Conservation (phyloP, 2,329 filamentous ascomycete genomes). For the Pseudocercospora vitis region DNA sequence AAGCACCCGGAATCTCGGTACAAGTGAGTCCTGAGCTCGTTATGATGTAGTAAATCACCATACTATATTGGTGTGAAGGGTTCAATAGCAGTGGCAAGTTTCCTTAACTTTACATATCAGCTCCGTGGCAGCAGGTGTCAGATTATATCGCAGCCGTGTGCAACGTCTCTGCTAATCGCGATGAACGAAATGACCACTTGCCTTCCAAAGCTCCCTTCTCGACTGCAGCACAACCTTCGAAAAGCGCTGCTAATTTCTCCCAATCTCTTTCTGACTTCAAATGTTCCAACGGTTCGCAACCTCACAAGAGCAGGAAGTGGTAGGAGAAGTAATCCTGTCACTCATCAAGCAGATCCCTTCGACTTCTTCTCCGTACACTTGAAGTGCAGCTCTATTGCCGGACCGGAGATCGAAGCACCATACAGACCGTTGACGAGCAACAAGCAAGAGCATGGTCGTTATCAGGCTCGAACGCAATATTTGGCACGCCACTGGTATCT, state of each 20-base stretch:
- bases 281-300: conserved; percentile 13
- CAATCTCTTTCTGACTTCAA: conserved; percentile 14
- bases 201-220: not conserved
- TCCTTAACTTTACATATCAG: not conserved
- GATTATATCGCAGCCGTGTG: not conserved
- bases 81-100: too few relatives aligned
- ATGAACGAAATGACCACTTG: not conserved
- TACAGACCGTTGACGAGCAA: not conserved
- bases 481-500: not conserved
- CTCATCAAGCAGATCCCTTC: conserved; percentile 12
- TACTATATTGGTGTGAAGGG: too few relatives aligned
- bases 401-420: not conserved
- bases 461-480: not conserved
- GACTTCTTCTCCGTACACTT: conserved; percentile 6
- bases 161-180: not conserved
- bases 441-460: not conserved
- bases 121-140: not conserved
- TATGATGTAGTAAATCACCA: too few relatives aligned
- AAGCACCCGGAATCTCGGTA: too few relatives aligned
- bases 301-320: conserved; percentile 12
- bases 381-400: not conserved
- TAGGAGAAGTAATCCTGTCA: conserved; percentile 4
- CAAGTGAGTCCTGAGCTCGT: too few relatives aligned
- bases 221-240: not conserved
- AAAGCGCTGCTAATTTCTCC: conserved; percentile 7